Percentiles rank a stretch among this genome's conserved stretches.
Conservation (phyloP, 1,139 yeast species). For the Pichia sp. region DNA sequence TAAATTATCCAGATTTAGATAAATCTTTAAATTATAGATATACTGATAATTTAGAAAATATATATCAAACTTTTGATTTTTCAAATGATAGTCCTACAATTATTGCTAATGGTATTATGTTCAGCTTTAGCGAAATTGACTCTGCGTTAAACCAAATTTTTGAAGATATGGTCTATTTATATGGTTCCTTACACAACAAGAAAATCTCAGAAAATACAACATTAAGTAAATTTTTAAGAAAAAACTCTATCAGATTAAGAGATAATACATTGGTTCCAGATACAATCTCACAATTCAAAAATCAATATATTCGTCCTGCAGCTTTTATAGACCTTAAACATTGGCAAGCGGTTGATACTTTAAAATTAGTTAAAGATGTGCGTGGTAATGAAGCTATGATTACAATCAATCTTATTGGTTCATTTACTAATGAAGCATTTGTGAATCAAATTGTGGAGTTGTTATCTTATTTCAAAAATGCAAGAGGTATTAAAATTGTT, state of each 20-base stretch:
- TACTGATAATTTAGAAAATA: constrained; percentile 28
- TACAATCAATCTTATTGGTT: constrained; percentile 55
- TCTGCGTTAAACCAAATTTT: constrained; percentile 33
- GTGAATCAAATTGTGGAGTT: constrained; percentile 39
- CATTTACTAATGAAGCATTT: constrained; percentile 35
- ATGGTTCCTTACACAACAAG: constrained; percentile 26
- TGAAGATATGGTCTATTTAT: constrained; percentile 30
- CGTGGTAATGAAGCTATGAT: constrained; percentile 22
- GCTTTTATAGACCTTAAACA: constrained; percentile 1
- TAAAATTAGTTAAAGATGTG: constrained; percentile 7
- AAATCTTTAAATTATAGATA: constrained; percentile 4
- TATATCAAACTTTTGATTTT: constrained; percentile 30
- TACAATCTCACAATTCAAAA: constrained; percentile 10
- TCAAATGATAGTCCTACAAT: constrained; percentile 37
- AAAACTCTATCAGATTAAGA: constrained; percentile 24
- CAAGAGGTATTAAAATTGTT: constrained; percentile 33
- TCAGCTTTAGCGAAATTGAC: constrained; percentile 32
- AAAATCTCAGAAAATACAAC: constrained; percentile 29
- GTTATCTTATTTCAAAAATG: constrained; percentile 25
- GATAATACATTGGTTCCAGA: constrained; percentile 33
- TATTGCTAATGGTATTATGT: constrained; percentile 68
- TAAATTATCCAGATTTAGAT: constrained; percentile 14
- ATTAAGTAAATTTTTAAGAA: constrained; percentile 22
- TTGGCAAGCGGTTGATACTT: constrained; percentile 3
- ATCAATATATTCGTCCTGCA: constrained; percentile 3